Evolutionary conservation across 179 eudicot species (phyloP).

Genomic region (Monotropa hypopitys): DNA sequence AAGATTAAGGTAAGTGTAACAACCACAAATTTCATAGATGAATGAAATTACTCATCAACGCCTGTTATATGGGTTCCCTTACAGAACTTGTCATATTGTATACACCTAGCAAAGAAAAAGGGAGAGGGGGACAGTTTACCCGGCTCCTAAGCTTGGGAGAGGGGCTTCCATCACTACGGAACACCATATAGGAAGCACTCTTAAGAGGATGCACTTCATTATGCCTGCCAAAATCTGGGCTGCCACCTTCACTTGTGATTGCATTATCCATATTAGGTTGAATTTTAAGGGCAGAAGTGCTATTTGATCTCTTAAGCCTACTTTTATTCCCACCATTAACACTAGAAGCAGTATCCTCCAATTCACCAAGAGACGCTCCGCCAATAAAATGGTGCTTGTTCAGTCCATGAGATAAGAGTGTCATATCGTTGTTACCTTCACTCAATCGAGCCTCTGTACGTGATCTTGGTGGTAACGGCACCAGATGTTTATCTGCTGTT

Average conservation of each 20-base stretch:
- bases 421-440: conserved; percentile 18
- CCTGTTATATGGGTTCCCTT: background rate
- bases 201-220: conserved; percentile 22
- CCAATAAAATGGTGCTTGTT: conserved; percentile 18
- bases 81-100: background rate
- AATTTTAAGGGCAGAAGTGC: conserved; percentile 59
- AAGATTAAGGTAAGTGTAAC: background rate
- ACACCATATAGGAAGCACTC: conserved; percentile 32
- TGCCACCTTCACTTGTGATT: conserved; percentile 29
- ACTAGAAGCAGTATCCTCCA: conserved; percentile 13
- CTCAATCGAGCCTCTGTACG: conserved; percentile 19
- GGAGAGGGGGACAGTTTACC: conserved; percentile 31
- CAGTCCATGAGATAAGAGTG: conserved; percentile 17
- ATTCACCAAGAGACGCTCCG: conserved; percentile 17
- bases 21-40: background rate
- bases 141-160: conserved; percentile 71
- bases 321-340: conserved; percentile 25
- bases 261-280: conserved; percentile 27
- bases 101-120: background rate
- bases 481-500: conserved; percentile 21
- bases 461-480: conserved; percentile 22
- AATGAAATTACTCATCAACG: background rate
- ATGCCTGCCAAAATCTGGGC: conserved; percentile 35
- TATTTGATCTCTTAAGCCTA: conserved; percentile 63
- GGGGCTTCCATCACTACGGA: conserved; percentile 44